Conservation (phyloP, 192 early-diverging fungal species). For the Thamnidium elegans region DNA sequence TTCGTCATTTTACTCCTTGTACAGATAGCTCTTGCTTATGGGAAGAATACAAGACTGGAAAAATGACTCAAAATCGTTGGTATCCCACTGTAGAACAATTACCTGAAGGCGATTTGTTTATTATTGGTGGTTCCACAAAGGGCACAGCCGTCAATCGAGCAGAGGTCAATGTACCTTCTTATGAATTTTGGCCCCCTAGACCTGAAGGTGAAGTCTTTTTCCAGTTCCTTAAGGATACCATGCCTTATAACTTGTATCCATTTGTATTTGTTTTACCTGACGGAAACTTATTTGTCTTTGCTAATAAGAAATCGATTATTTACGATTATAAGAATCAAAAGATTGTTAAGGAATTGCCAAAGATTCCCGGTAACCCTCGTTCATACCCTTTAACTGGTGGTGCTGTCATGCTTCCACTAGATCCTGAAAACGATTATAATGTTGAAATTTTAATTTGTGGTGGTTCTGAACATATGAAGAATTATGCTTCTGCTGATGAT, state of each 20-base stretch:
- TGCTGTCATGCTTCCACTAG: slow-evolving; percentile 53
- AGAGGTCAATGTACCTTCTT: slow-evolving; percentile 43
- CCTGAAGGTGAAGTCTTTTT: slow-evolving; percentile 34
- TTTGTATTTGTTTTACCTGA: slow-evolving; percentile 50
- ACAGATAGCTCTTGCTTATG: slow-evolving; percentile 44
- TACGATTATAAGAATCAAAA: slow-evolving; percentile 45
- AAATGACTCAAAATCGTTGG: slow-evolving; percentile 36
- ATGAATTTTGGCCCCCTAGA: slow-evolving; percentile 40
- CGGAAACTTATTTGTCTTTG: slow-evolving; percentile 51
- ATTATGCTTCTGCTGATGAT: slow-evolving; percentile 29
- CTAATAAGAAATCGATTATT: slow-evolving; percentile 50
- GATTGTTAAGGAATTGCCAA: slow-evolving; percentile 37
- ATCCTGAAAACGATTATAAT: slow-evolving; percentile 52
- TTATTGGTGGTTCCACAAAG: slow-evolving; percentile 53
- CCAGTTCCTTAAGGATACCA: slow-evolving; percentile 42
- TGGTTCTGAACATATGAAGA: slow-evolving; percentile 41
- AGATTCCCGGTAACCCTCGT: slow-evolving; percentile 42
- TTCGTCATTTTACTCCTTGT: slow-evolving; percentile 49
- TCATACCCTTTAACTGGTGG: slow-evolving; percentile 58
- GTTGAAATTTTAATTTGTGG: slow-evolving; percentile 60
- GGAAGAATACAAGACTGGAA: slow-evolving; percentile 36
- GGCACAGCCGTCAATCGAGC: slow-evolving; percentile 42
- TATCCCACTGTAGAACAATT: slow-evolving; percentile 43
- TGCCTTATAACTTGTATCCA: slow-evolving; percentile 47
- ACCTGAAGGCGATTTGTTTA: slow-evolving; percentile 50